These are phyloP conservation scores for Petasospora fabianii DNA, from an alignment of 1,139 yeast genomes.

Conservation along the genomic window DNA sequence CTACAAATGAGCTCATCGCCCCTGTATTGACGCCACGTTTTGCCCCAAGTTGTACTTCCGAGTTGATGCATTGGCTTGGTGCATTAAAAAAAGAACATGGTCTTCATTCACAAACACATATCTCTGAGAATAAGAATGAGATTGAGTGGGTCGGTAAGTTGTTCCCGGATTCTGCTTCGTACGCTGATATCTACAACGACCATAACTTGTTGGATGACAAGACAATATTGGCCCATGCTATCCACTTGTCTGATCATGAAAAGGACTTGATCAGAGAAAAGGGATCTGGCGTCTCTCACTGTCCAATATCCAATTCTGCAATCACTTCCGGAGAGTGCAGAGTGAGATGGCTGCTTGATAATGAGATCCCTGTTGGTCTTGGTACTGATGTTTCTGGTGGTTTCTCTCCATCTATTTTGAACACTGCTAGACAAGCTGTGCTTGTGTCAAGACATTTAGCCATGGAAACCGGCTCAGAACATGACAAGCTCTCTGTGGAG, in stretches of 20 bases:
- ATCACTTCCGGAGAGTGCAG: constrained; percentile 92
- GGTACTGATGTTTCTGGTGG: constrained; percentile 97
- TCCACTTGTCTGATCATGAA: constrained; percentile 69
- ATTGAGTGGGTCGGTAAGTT: constrained; percentile 67
- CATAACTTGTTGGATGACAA: constrained; percentile 55
- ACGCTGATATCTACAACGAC: constrained; percentile 74
- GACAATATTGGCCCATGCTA: constrained; percentile 87
- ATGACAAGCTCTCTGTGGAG: constrained; percentile 53
- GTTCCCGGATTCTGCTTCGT: constrained; percentile 67
- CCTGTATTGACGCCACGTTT: constrained; percentile 92
- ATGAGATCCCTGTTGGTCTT: constrained; percentile 70
- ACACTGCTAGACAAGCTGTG: constrained; percentile 73
- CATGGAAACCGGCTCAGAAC: constrained; percentile 45
- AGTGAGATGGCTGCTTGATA: constrained; percentile 62
- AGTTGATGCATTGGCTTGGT: constrained; percentile 63
- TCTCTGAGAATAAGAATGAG: constrained; percentile 76
- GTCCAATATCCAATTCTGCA: constrained; percentile 89
- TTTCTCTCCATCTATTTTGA: constrained; percentile 72
- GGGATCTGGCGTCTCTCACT: constrained; percentile 79
- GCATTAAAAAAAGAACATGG: constrained; percentile 37
- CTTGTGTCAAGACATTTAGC: constrained; percentile 82
- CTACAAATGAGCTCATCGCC: constrained; percentile 44
- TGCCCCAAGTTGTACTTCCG: constrained; percentile 81
- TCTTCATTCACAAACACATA: constrained; percentile 84
- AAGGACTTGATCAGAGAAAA: constrained; percentile 49